These are phyloP conservation scores for Cyathus striatus DNA, from an alignment of 768 basidiomycete genomes.

Conservation along the genomic window DNA sequence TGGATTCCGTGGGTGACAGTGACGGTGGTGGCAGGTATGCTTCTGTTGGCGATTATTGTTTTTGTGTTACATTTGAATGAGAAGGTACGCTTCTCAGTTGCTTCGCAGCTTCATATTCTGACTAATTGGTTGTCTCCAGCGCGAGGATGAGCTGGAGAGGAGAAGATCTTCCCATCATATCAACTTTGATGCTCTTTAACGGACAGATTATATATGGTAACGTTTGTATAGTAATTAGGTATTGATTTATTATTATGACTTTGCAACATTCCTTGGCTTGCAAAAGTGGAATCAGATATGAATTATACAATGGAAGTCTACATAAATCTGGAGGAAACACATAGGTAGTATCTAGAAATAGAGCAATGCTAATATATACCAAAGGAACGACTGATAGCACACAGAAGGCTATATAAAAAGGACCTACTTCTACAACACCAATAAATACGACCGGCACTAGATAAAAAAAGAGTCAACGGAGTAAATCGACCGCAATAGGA, in stretches of 20 bases:
- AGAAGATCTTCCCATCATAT: constrained; percentile 89
- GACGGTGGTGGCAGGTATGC: constrained; percentile 70
- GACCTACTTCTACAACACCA: no score
- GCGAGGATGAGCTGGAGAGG: constrained; percentile 91
- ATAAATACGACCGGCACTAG: no score
- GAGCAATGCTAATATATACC: no score
- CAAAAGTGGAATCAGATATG: no score
- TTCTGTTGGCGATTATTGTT: constrained; percentile 75
- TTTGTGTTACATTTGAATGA: constrained; percentile 87
- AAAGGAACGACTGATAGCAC: no score
- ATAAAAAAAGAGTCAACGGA: no score
- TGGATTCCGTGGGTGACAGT: constrained; percentile 99
- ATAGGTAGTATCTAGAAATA: no score
- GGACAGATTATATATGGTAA: no score
- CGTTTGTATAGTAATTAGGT: constrained; percentile 2
- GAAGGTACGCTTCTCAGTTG: constrained; percentile 55
- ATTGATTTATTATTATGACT: neutral
- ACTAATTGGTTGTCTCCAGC: constrained; percentile 33
- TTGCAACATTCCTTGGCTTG: neutral
- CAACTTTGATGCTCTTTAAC: constrained; percentile 91
- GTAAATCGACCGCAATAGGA: no score
- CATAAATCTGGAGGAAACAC: no score
- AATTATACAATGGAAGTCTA: no score
- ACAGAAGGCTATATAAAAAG: no score
- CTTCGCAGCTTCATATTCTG: constrained; percentile 5